Conservation (phyloP, 1,139 yeast genomes). For the Zygosaccharomyces sapae region DNA sequence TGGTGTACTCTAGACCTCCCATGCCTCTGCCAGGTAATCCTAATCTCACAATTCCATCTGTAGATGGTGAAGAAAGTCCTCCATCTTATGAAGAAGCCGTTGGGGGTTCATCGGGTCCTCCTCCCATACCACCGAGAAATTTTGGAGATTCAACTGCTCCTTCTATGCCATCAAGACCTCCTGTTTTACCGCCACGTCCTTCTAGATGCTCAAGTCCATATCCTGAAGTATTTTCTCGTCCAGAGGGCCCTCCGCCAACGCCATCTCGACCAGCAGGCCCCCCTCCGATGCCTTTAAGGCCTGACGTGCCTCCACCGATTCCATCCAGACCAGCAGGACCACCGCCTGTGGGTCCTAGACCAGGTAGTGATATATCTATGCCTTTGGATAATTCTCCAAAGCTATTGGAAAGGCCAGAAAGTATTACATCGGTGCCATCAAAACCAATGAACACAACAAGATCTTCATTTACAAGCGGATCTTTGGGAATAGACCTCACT, state of each 20-base stretch:
- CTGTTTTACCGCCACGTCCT: slow-evolving; percentile 1
- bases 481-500: background rate
- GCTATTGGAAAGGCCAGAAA: background rate
- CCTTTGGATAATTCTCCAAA: background rate
- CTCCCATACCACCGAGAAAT: slow-evolving; percentile 7
- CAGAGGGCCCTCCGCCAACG: slow-evolving; percentile 6
- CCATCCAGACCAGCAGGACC: background rate
- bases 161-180: slow-evolving; percentile 15
- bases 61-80: slow-evolving; percentile 4
- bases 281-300: slow-evolving; percentile 9
- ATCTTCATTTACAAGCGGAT: background rate
- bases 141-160: slow-evolving; percentile 4
- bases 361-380: background rate
- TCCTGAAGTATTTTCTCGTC: background rate
- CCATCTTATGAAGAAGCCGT: slow-evolving; percentile 12
- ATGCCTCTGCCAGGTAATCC: slow-evolving; percentile 6
- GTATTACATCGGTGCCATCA: slow-evolving; percentile 4
- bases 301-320: slow-evolving; percentile 2
- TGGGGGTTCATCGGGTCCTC: background rate
- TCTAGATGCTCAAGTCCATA: background rate
- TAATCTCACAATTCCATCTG: slow-evolving; percentile 14
- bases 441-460: slow-evolving; percentile 2
- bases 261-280: slow-evolving; percentile 8
- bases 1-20: slow-evolving; percentile 4
- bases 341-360: background rate